A percentile compares a stretch with the other conserved stretches of the same genome.
These are phyloP conservation scores for Candolleomyces aberdarensis DNA, from an alignment of 768 basidiomycete genomes.

Conservation along the genomic window DNA sequence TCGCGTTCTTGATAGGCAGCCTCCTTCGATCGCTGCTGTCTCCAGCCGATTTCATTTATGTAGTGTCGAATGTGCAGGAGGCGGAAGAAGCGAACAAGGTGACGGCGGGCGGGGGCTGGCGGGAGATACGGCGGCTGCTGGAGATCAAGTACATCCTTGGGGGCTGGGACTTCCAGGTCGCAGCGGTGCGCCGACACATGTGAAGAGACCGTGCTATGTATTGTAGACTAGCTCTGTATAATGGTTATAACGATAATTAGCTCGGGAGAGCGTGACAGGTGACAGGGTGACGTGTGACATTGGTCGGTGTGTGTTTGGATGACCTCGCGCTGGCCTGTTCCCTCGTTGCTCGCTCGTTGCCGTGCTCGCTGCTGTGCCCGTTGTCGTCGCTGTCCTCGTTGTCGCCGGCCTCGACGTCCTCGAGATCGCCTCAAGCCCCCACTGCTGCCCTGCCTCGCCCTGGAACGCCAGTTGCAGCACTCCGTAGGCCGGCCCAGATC, in stretches of 20 bases:
- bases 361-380: slow-evolving; percentile 15
- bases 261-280: slow-evolving; percentile 3
- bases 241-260: not conserved
- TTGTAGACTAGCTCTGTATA: not conserved
- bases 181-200: slow-evolving; percentile 68
- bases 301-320: slow-evolving; percentile 17
- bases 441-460: not conserved
- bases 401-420: slow-evolving; percentile 9
- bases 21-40: slow-evolving; percentile 84
- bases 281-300: not conserved
- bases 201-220: not conserved
- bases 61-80: slow-evolving; percentile 56
- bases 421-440: not conserved
- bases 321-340: not conserved
- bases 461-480: not conserved
- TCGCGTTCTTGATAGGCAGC: slow-evolving; percentile 90
- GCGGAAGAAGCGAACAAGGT: slow-evolving; percentile 41
- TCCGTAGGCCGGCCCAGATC: slow-evolving; percentile 7
- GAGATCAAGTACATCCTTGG: slow-evolving; percentile 80
- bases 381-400: slow-evolving; percentile 18
- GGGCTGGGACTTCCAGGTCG: slow-evolving; percentile 88
- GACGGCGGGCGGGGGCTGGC: slow-evolving; percentile 54
- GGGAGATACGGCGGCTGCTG: slow-evolving; percentile 78
- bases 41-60: slow-evolving; percentile 88
- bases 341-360: slow-evolving; percentile 22